Conservation (phyloP, 1,139 yeast genomes). For the Suhomyces panamericanus region DNA sequence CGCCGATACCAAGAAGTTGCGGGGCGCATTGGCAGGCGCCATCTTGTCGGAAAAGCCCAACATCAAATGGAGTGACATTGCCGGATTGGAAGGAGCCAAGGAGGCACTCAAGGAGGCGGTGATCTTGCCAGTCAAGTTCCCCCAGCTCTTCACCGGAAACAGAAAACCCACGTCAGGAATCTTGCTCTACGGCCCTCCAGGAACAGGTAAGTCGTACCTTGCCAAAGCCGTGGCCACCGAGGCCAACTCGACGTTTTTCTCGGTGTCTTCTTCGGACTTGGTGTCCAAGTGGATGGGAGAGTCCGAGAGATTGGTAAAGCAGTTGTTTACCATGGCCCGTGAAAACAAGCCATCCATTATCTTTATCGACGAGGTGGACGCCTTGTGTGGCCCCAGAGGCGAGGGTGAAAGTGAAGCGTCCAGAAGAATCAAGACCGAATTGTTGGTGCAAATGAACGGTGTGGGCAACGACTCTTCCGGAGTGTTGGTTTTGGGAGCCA, state of each 20-base stretch:
- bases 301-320: slow-evolving; percentile 91
- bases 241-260: slow-evolving; percentile 93
- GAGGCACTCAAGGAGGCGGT: slow-evolving; percentile 98
- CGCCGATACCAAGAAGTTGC: slow-evolving; percentile 79
- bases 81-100: slow-evolving; percentile 93
- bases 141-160: slow-evolving; percentile 91
- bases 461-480: slow-evolving; percentile 95
- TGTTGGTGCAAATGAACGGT: slow-evolving; percentile 97
- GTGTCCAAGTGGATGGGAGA: slow-evolving; percentile 99
- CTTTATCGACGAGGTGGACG: slow-evolving; percentile 97
- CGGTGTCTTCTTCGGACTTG: slow-evolving; percentile 90
- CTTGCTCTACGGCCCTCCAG: slow-evolving; percentile 94
- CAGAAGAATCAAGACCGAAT: slow-evolving; percentile 92
- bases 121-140: slow-evolving; percentile 89
- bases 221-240: slow-evolving; percentile 99
- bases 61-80: slow-evolving; percentile 93
- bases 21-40: slow-evolving; percentile 92
- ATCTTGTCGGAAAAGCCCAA: slow-evolving; percentile 91
- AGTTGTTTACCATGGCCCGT: slow-evolving; percentile 91
- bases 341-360: slow-evolving; percentile 94
- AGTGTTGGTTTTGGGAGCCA: slow-evolving; percentile 93
- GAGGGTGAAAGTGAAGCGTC: slow-evolving; percentile 98
- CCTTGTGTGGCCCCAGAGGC: slow-evolving; percentile 96
- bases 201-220: slow-evolving; percentile 95
- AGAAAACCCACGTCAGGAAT: slow-evolving; percentile 94